A percentile compares a stretch with the other conserved stretches of the same genome.
Conservation (phyloP, 1,139 yeast species). For the Saccharomyces hybrid region DNA sequence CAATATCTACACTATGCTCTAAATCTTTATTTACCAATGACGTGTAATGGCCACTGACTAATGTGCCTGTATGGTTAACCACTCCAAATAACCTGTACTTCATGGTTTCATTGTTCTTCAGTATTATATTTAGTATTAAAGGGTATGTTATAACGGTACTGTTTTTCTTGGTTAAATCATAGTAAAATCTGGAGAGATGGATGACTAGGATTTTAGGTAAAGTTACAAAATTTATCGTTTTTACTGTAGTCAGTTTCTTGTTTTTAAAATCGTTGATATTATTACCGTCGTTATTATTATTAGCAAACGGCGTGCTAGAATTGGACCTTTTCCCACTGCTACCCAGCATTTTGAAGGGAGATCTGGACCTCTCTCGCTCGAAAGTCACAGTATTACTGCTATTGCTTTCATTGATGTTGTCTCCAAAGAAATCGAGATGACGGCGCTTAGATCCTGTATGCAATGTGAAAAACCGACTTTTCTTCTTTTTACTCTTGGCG, state of each 20-base stretch:
- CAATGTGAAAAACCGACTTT: constrained; percentile 18
- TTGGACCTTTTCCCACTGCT: constrained; percentile 1
- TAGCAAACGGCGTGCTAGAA: not conserved
- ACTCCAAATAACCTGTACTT: constrained; percentile 52
- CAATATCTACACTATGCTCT: constrained; percentile 27
- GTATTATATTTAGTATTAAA: constrained; percentile 41
- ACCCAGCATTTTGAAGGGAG: constrained; percentile 22
- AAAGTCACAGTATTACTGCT: constrained; percentile 6
- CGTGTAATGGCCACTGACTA: constrained; percentile 71
- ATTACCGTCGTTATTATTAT: constrained; percentile 1
- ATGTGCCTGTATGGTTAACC: constrained; percentile 63
- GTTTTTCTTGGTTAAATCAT: constrained; percentile 49
- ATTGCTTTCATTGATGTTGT: constrained; percentile 2
- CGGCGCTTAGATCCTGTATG: constrained; percentile 11
- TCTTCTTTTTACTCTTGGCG: constrained; percentile 6
- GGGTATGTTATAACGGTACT: constrained; percentile 51
- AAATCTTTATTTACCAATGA: constrained; percentile 49
- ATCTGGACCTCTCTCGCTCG: constrained; percentile 17
- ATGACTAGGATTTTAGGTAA: constrained; percentile 58
- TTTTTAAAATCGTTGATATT: constrained; percentile 18
- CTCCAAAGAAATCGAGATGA: constrained; percentile 1
- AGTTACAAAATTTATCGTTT: constrained; percentile 52
- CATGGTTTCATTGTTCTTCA: constrained; percentile 36
- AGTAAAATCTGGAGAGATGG: constrained; percentile 56
- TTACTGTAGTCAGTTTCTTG: constrained; percentile 39